Percentiles rank a stretch among this genome's conserved stretches.
phyloP scores from a whole-genome alignment of 163 green algal genomes.

The Scenedesmus sp. region DNA sequence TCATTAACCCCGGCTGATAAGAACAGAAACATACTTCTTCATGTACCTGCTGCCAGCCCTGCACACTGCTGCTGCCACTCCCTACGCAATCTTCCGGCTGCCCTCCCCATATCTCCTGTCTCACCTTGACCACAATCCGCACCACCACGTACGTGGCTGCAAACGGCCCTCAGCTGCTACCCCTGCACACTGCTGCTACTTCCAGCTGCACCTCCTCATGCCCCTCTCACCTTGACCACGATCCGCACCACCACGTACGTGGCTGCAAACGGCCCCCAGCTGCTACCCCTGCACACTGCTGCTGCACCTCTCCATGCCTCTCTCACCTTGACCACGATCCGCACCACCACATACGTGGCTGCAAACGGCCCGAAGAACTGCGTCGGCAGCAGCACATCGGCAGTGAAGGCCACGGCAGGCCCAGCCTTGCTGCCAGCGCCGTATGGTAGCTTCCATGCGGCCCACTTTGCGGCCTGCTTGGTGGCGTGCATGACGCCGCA shows the following conservation, averaged over 20 bases:
- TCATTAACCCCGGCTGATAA: neutral
- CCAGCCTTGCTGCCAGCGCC: neutral
- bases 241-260: constrained; percentile 4
- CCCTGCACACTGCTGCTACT: neutral
- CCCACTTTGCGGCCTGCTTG: constrained; percentile 30
- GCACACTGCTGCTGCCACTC: neutral
- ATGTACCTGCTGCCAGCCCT: neutral
- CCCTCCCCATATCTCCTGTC: neutral
- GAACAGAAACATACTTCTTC: neutral
- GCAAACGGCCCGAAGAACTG: constrained; percentile 39
- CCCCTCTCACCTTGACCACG: neutral
- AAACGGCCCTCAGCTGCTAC: neutral
- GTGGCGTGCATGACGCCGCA: constrained; percentile 25
- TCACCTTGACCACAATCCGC: constrained; percentile 11
- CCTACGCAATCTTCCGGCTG: neutral
- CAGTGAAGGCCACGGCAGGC: constrained; percentile 32
- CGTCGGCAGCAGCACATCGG: constrained; percentile 48
- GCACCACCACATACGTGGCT: constrained; percentile 1
- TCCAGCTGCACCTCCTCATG: neutral
- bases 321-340: constrained; percentile 12
- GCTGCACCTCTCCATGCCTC: neutral
- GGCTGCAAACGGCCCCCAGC: neutral
- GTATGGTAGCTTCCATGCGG: constrained; percentile 3
- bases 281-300: neutral
- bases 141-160: neutral